phyloP scores from a whole-genome alignment of 768 basidiomycete species.

The Rhodotorula paludigena region DNA sequence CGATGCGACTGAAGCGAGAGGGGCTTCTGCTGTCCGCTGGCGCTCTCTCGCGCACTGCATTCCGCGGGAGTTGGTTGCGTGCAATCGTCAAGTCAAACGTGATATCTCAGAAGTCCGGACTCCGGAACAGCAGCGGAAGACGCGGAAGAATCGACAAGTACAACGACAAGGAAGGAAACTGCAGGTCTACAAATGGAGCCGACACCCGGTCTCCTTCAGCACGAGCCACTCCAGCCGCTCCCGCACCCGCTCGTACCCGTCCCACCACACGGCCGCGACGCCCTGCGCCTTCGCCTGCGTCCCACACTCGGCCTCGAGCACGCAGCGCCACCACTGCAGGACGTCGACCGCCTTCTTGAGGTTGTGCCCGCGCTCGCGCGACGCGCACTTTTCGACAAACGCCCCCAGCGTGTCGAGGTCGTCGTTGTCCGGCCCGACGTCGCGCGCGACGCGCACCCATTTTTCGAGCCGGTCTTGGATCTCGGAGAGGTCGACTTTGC shows the following conservation, averaged over 20 bases:
- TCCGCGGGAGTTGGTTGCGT: no score
- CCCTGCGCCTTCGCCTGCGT: neutral
- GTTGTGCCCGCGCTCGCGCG: conserved; percentile 57
- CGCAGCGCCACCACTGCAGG: conserved; percentile 74
- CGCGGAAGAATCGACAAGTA: no score
- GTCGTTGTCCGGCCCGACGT: conserved; percentile 62
- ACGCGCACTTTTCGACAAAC: conserved; percentile 65
- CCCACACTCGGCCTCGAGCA: conserved; percentile 49
- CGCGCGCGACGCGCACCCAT: conserved; percentile 67
- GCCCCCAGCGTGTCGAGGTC: conserved; percentile 72
- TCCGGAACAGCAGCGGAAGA: no score
- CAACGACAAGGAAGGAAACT: neutral
- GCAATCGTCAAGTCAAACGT: no score
- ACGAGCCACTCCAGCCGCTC: conserved; percentile 22
- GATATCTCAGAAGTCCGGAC: no score
- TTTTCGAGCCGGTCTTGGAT: conserved; percentile 65
- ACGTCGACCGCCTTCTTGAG: conserved; percentile 66
- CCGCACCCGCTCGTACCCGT: conserved; percentile 1
- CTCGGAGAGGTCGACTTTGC: conserved; percentile 64
- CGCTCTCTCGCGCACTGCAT: no score
- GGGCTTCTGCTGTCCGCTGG: no score
- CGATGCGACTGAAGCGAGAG: no score
- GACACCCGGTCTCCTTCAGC: conserved; percentile 8
- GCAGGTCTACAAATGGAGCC: neutral
- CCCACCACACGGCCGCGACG: conserved; percentile 23